Base-by-base conservation (phyloP, 768 basidiomycete genomes). In the Hemileccinum impolitum region DNA sequence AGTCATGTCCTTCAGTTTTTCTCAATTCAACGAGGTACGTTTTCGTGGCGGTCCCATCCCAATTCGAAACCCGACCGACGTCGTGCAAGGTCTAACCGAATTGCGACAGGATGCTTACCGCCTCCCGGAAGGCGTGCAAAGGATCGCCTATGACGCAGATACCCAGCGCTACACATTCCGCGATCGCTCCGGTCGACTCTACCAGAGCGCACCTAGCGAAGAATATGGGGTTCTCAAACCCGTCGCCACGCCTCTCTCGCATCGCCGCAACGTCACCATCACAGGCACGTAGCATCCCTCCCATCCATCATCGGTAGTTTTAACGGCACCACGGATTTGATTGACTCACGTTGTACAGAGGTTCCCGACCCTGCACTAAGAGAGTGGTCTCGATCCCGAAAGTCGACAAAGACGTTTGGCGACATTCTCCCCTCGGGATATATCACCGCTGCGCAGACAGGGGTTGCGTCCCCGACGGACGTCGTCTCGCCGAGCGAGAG, bases 121-220 rank as follows among this genome's bases (percentile, higher is more conserved):
- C 36, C 68, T 69, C 32, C 67, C 67, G 8, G 69, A 69, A 26
- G 80, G 79, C 25, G 67, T 81, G 58, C 71, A 67, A 43, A 70
- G 81, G 6, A 67, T 79, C 11, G 76, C 64, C 2, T 82, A 82
- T 47, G 81, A 83, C 52, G 71, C 77, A 0, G 81, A 82, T 46
- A 71, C 75, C 0, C 59, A 69, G n/a, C 63, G 68, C 13, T 82
- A 81, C 49, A 75, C 71, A 4, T 82, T 81, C 43, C 60, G 67
- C 28, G 80, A 82, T 47, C 52, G 54, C 3, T 58, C 70, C 4
- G 80, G 79, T 0, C 64, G 62, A 13, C 56, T 74, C 4, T 82
- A 79, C 59, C 59, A 69, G 40, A 71, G 75, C 25, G 68, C 69
- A 23, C 73, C 78, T 1, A 74, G 75, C n/a, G 65, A 64, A 30